Base-by-base conservation (phyloP, 495 filamentous ascomycete species). In the Penicillium robsamsonii region DNA sequence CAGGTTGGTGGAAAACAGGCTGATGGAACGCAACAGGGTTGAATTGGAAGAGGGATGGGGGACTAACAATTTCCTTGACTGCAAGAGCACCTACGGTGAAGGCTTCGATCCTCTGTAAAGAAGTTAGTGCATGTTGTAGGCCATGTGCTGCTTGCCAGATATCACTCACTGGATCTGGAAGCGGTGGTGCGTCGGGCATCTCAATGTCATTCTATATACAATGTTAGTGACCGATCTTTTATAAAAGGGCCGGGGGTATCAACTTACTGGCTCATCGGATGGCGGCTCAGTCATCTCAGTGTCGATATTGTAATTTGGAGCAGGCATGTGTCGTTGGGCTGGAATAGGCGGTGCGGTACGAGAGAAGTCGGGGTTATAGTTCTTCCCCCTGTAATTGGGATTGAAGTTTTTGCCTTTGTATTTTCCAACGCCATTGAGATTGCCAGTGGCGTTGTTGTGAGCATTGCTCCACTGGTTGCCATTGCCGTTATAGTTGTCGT, bases 101-200 rank as follows among this genome's bases (percentile, higher is more conserved):
- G 4, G 41, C 41, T 24, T 38, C 24, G 42, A 35, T 29, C 18
- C 41, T 54, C 51, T 54, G 29, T 8, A 13, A 4, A 18, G 13
- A 17, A 7, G 17, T 44, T 53, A 35, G 18, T 35, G 10, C 13
- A 20, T 45, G 5, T 17, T 24, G 42, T 11, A 17, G 10, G 17
- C 9, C 22, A 22, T 18, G 13, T 38, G 31, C 33, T 22, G 13
- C 22, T 22, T 27, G 4, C 7, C 24, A 11, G 17, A 44, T 10
- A 27, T 51, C 11, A 46, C 51, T 29, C 10, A 46, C 52, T 5
- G 42, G 30, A 22, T 40, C 42, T 22, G 3, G 8, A 2, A 29
- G 8, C 17, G 52, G 22, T 17, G 53, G 57, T 8, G 57, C 57
- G 15, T 60, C 57, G 7, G 42, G 20, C 57, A 60, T 60, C 27